Conservation (phyloP, 2,329 filamentous ascomycete genomes). For the Hymenoscyphus fructigenus region DNA sequence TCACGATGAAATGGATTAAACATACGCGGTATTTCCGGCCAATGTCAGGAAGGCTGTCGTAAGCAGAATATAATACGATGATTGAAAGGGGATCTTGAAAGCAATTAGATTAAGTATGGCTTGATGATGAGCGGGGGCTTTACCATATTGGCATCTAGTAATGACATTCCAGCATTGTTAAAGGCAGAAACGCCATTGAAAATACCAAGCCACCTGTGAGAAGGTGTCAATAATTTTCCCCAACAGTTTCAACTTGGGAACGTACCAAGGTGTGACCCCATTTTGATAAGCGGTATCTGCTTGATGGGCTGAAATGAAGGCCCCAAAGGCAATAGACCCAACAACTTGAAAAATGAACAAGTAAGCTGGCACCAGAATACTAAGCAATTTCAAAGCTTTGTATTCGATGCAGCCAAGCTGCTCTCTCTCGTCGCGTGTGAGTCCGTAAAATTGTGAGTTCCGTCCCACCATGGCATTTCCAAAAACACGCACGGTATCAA, state of each 20-base stretch:
- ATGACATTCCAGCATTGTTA: conserved; percentile 69
- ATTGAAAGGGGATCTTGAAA: conserved; percentile 41
- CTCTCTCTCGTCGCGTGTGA: conserved; percentile 55
- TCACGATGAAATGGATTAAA: background rate
- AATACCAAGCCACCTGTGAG: conserved; percentile 56
- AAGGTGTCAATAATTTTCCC: background rate
- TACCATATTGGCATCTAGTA: conserved; percentile 64
- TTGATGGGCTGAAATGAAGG: conserved; percentile 57
- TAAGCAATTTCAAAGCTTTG: conserved; percentile 58
- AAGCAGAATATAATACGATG: conserved; percentile 42
- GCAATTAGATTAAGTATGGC: background rate
- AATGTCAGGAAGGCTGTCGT: conserved; percentile 57
- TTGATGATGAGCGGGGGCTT: conserved; percentile 19
- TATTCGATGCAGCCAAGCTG: conserved; percentile 64
- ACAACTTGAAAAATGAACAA: conserved; percentile 59
- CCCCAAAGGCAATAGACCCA: conserved; percentile 56
- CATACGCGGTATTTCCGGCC: conserved; percentile 60
- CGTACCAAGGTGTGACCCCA: conserved; percentile 58
- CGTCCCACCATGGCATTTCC: conserved; percentile 41
- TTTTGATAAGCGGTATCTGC: conserved; percentile 51
- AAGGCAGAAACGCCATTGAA: conserved; percentile 69
- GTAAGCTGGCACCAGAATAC: conserved; percentile 60
- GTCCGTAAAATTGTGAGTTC: conserved; percentile 55
- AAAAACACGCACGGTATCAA: conserved; percentile 9
- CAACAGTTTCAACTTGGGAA: background rate